These are phyloP conservation scores for Pholiota adiposa DNA, from an alignment of 1,284 basidiomycete genomes.

Conservation along the genomic window DNA sequence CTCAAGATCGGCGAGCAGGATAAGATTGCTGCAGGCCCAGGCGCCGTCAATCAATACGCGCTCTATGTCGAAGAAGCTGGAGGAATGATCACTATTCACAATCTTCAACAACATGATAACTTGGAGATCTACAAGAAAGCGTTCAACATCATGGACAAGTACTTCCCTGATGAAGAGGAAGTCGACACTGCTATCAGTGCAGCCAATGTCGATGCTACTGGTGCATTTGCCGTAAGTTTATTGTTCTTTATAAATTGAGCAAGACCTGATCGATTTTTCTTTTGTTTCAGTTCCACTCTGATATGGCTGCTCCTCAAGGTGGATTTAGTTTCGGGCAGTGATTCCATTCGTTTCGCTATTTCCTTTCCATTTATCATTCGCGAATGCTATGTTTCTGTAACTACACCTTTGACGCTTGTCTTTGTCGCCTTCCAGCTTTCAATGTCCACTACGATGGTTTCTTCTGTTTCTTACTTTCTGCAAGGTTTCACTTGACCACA, in stretches of 20 bases:
- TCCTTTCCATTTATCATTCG: constrained; percentile 22
- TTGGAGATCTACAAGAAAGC: constrained; percentile 99
- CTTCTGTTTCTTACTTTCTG: constrained; percentile 14
- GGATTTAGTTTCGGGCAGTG: constrained; percentile 88
- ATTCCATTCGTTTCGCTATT: constrained; percentile 17
- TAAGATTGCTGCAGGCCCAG: constrained; percentile 83
- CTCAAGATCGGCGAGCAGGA: constrained; percentile 98
- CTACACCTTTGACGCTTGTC: constrained; percentile 10
- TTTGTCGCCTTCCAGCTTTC: not conserved
- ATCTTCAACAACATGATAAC: constrained; percentile 99
- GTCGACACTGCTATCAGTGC: constrained; percentile 80
- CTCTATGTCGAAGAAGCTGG: constrained; percentile 97
- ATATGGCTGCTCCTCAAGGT: constrained; percentile 87
- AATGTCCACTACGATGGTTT: constrained; percentile 13
- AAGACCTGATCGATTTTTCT: constrained; percentile 35
- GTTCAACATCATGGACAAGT: constrained; percentile 99
- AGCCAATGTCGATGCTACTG: constrained; percentile 85
- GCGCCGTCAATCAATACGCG: constrained; percentile 92
- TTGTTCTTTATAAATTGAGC: constrained; percentile 8
- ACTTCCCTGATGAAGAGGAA: constrained; percentile 89
- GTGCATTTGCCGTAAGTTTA: constrained; percentile 84
- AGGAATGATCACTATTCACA: constrained; percentile 98
- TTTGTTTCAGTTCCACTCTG: constrained; percentile 70
- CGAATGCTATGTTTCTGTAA: constrained; percentile 18
- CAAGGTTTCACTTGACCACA: constrained; percentile 11